Base-by-base conservation (phyloP, 1,284 basidiomycete genomes). In the Hortiboletus rubellus region DNA sequence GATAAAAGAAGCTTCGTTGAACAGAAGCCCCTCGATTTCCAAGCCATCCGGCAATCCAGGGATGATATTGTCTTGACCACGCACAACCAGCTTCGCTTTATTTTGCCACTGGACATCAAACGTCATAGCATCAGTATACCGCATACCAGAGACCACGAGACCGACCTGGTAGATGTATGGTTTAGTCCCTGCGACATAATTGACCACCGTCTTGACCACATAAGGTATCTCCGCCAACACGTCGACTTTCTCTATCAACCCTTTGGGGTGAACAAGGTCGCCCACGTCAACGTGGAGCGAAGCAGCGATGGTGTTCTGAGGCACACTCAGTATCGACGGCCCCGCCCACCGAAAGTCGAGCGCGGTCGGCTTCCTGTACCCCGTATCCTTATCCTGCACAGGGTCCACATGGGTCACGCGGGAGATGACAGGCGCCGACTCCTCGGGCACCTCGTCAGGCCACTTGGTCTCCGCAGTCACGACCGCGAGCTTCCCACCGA, bases 171-270 rank as follows among this genome's bases (percentile, higher is more conserved):
- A 96, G 67, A 96, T 91, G 72, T 89, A 96, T 3, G 94, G 94
- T 74, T 96, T 95, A 38, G 93, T 92, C 34, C 93, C 91, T 38
- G 94, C 89, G 34, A 94, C 92, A 65, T 94, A 95, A 72, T 89
- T 94, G 61, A 96, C 89, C 63, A 94, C 84, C 70, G 92, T 86
- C 77, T 93, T 92, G 66, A 96, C 77, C 57, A 97, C 86, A 63
- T 91, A 89, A 9, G 97, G 97, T 65, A 99, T 95, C 78, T 99
- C 96, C 5, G 91, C 94, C 17, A 99, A 82, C 1, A 99, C 88
- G 67, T 99, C 96, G 17, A 99, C 94, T 79, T 98, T 98, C 76
- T 98, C 95, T 46, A 99, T 85, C 69, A 99, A 76, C 0, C 96
- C 96, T 46, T 87, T 86, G 54, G 87, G 71, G 60, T 76, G 71